Base-by-base conservation (phyloP, 139 green algal genomes). In the Prasinococcaceae sp. region DNA sequence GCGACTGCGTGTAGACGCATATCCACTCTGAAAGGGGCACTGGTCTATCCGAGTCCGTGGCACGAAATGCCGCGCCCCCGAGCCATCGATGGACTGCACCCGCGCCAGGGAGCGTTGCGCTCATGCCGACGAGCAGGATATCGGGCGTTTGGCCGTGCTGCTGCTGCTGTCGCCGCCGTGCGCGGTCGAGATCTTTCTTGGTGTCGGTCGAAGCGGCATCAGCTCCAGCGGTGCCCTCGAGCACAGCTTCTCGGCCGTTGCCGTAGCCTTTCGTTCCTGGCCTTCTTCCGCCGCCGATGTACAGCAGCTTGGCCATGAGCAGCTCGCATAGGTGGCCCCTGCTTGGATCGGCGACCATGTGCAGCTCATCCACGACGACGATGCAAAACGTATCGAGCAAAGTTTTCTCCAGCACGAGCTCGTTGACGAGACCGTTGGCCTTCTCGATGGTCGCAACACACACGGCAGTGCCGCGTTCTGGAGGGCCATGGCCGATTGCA, bases 81-180 rank as follows among this genome's bases (percentile, higher is more conserved):
- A 98, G 75, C 90, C 87, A 98, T 12, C 60, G 41, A 0, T 84
- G 81, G 1, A 95, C 64, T 23, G 38, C 67, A 23, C 72, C 66
- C 9, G 83, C 75, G 47, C 95, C 94, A 4, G 82, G 77, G 64
- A 98, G 76, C 3, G 90, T 97, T 28, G 89, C 90, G 47, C 57
- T 82, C 90, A 98, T 98, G 56, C 82, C 90, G 6, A 98, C 72
- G 25, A 97, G 75, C 73, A 97, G 87, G 51, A 88, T n/a, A n/a
- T n/a, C n/a, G n/a, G 36, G 23, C 46, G 33, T 20, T 41, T 41
- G 33, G 12, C 14, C 19, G 22, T 30, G 14, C 2, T 5, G 22
- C 44, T 17, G 48, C 48, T 42, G 50, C n/a, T 1, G 50, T 4
- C 36, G 36, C 33, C 24, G 17, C 52, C 48, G 32, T 3, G n/a